Base-by-base conservation (phyloP, 2,329 filamentous ascomycete genomes). In the Trichoderma afroharzianum region DNA sequence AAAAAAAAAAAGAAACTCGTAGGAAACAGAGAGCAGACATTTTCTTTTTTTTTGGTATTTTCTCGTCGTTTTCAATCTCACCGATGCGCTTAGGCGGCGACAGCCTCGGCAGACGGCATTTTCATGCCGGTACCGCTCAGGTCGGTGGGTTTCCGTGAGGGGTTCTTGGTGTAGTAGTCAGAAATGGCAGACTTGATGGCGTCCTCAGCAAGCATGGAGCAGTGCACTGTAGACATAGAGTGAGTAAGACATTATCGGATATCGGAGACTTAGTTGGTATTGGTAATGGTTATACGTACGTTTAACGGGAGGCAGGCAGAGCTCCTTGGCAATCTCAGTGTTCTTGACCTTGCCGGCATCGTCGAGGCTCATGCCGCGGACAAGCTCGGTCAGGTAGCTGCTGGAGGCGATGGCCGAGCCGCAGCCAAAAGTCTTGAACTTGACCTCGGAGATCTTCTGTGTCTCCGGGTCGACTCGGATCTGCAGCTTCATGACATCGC, bases 361-460 rank as follows among this genome's bases (percentile, higher is more conserved):
- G 77, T 99, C 96, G 75, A 99, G 74, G 76, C 82, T 97, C 95
- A 98, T 99, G 73, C 96, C 96, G 74, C 94, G 90, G 74, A 99
- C 95, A 72, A 99, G 86, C 83, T 97, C 94, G 1, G 96, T 99
- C 78, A 99, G 84, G 81, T 99, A 99, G 79, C 92, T 96, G 72
- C 93, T 97, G 74, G 92, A 95, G 57, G 96, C 96, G 82, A 99
- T 99, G 75, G 96, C 96, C 33, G 91, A 94, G 70, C 95, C 95
- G 81, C 95, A 98, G 66, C 95, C 95, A 80, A 98, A 98, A 0
- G 95, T 98, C 90, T 98, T 98, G 89, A 98, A 98, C 84, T 97
- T 96, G 81, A 97, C 95, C 77, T 98, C 95, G 77, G 91, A 91
- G 80, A 98, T 98, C 76, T 91, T 95, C 81, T 96, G 93, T 78